Percentiles rank a stretch among this genome's conserved stretches.
These are phyloP conservation scores for Xylariaceae sp. DNA, from an alignment of 2,329 filamentous ascomycete genomes.

Conservation along the genomic window DNA sequence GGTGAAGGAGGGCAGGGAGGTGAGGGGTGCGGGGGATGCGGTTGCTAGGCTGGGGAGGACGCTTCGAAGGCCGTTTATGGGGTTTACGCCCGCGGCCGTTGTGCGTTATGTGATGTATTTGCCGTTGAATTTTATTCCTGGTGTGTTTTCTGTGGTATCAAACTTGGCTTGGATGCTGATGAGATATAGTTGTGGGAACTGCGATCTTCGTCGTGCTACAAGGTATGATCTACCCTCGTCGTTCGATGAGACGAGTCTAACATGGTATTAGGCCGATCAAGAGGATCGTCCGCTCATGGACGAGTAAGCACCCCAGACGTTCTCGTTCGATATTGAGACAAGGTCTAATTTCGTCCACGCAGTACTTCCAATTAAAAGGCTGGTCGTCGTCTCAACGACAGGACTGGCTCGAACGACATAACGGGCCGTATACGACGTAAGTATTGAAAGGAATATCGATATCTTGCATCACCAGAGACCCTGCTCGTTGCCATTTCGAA, in stretches of 20 bases:
- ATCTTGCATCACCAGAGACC: background rate
- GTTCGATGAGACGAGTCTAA: conserved; percentile 10
- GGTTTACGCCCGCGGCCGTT: conserved; percentile 56
- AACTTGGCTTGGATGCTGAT: no score
- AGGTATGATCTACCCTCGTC: conserved; percentile 37
- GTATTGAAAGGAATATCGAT: conserved; percentile 29
- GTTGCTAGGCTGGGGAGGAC: conserved; percentile 53
- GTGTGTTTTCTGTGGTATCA: conserved; percentile 24
- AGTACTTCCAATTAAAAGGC: conserved; percentile 90
- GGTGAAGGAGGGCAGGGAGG: conserved; percentile 67
- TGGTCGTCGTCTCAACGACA: conserved; percentile 63
- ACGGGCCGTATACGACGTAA: conserved; percentile 76
- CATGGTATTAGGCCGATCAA: conserved; percentile 37
- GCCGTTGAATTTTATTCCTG: conserved; percentile 85
- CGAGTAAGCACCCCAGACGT: conserved; percentile 40
- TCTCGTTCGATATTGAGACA: conserved; percentile 6
- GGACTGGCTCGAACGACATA: conserved; percentile 64
- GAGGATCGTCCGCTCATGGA: conserved; percentile 47
- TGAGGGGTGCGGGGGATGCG: conserved; percentile 57
- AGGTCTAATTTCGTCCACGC: conserved; percentile 44
- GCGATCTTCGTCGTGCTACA: conserved; percentile 74
- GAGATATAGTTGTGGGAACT: conserved; percentile 64
- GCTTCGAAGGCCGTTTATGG: conserved; percentile 52
- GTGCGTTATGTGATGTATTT: conserved; percentile 79
- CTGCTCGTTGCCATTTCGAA: background rate